Evolutionary conservation across 23 red algal genomes (phyloP).

Genomic region (Pyropia yezoensis): DNA sequence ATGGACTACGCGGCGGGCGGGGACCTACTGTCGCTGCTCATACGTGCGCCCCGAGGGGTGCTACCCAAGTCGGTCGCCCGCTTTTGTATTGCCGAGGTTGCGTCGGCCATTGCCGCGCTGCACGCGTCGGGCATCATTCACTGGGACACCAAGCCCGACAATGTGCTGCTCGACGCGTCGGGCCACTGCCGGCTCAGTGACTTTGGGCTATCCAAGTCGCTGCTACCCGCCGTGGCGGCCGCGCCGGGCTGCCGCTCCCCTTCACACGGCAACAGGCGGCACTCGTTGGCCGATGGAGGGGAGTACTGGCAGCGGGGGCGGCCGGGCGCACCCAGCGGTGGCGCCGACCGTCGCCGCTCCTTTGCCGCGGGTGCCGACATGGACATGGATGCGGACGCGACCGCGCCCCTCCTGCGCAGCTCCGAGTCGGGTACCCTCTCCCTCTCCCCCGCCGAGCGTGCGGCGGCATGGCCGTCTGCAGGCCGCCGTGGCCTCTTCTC

Average conservation of each 20-base stretch:
- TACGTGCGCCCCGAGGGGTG: slow-evolving; percentile 34
- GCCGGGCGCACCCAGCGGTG: not conserved
- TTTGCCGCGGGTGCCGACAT: slow-evolving; percentile 25
- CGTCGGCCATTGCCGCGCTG: slow-evolving; percentile 76
- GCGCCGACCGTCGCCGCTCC: slow-evolving; percentile 26
- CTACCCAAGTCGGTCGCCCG: slow-evolving; percentile 67
- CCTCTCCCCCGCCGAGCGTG: slow-evolving; percentile 31
- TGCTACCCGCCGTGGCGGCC: slow-evolving; percentile 25
- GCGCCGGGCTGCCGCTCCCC: too few species aligned
- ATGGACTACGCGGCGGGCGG: slow-evolving; percentile 92
- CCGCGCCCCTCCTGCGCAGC: slow-evolving; percentile 46
- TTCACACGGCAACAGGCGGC: too few species aligned
- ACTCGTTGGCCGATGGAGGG: too few species aligned
- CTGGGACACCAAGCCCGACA: slow-evolving; percentile 97
- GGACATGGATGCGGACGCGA: slow-evolving; percentile 32
- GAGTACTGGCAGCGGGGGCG: not conserved
- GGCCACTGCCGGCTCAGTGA: slow-evolving; percentile 90
- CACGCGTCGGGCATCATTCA: slow-evolving; percentile 86
- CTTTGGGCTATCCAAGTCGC: slow-evolving; percentile 82
- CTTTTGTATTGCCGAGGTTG: slow-evolving; percentile 92
- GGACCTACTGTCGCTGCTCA: slow-evolving; percentile 93
- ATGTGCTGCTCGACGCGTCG: slow-evolving; percentile 72
- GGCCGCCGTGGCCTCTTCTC: slow-evolving; percentile 62
- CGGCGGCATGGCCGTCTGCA: slow-evolving; percentile 54
- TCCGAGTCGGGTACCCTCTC: slow-evolving; percentile 24